Conservation (phyloP, 495 filamentous ascomycete genomes). For the Penicillium crystallinum region DNA sequence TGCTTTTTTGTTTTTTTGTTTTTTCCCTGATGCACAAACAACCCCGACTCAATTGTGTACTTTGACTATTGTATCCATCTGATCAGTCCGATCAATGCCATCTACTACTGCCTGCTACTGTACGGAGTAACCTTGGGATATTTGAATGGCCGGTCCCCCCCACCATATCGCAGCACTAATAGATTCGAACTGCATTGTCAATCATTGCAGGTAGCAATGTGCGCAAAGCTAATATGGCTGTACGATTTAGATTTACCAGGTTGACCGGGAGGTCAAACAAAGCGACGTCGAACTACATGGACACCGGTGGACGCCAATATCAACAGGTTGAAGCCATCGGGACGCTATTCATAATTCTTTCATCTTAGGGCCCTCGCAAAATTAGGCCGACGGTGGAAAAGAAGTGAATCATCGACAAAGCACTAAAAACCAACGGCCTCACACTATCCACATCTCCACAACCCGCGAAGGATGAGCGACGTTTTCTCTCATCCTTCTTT, state of each 20-base stretch:
- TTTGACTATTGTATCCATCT: background rate
- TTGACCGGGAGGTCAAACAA: background rate
- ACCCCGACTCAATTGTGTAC: constrained; percentile 2
- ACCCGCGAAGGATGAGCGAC: background rate
- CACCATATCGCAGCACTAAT: background rate
- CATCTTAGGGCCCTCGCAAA: too few relatives aligned
- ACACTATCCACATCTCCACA: too few relatives aligned
- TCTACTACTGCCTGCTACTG: background rate
- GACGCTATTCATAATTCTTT: too few relatives aligned
- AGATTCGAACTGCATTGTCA: background rate
- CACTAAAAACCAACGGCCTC: background rate
- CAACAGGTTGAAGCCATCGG: too few relatives aligned
- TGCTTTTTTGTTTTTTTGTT: background rate
- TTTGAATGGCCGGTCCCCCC: background rate
- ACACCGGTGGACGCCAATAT: too few relatives aligned
- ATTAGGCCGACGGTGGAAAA: too few relatives aligned
- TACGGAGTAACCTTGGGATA: background rate
- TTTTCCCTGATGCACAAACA: background rate
- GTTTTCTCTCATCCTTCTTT: background rate
- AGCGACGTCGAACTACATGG: background rate
- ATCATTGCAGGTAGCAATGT: background rate
- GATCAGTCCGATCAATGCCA: background rate
- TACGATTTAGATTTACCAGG: background rate
- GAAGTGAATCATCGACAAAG: too few relatives aligned
- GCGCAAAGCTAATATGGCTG: background rate